A percentile compares a stretch with the other conserved stretches of the same genome.
Conservation (phyloP, 2,329 filamentous ascomycete species). For the Colletotrichum godetiae region DNA sequence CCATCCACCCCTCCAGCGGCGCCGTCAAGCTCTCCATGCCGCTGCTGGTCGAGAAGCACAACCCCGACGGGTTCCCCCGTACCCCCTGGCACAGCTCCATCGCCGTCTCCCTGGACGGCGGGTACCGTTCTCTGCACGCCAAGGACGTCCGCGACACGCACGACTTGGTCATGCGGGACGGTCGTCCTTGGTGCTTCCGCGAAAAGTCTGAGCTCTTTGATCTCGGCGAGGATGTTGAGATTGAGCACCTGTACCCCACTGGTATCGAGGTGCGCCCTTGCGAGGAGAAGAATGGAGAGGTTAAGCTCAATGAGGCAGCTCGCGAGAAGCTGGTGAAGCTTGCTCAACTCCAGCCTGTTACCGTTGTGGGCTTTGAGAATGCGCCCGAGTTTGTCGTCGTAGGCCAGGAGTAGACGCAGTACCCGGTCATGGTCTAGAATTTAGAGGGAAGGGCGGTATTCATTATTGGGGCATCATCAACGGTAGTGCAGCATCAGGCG, state of each 20-base stretch:
- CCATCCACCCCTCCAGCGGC: conserved; percentile 36
- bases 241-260: conserved; percentile 37
- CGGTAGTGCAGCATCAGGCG: neutral
- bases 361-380: conserved; percentile 15
- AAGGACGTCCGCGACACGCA: conserved; percentile 41
- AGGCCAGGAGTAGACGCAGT: neutral
- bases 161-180: conserved; percentile 46
- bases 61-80: conserved; percentile 37
- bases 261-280: conserved; percentile 31
- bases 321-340: conserved; percentile 27
- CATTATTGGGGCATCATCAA: neutral
- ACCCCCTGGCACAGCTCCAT: conserved; percentile 49
- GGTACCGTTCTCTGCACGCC: conserved; percentile 37
- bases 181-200: conserved; percentile 48
- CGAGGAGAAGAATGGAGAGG: neutral
- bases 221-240: conserved; percentile 34
- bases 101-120: conserved; percentile 46
- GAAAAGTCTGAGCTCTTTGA: conserved; percentile 46
- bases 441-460: neutral
- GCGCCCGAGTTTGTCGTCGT: neutral
- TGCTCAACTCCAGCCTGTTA: conserved; percentile 20
- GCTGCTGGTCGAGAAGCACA: conserved; percentile 39
- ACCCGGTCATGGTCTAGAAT: neutral
- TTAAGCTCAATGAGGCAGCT: neutral
- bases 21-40: conserved; percentile 38